Base-by-base conservation (phyloP, 2,329 filamentous ascomycete species). In the Arthrobotrys conoides region DNA sequence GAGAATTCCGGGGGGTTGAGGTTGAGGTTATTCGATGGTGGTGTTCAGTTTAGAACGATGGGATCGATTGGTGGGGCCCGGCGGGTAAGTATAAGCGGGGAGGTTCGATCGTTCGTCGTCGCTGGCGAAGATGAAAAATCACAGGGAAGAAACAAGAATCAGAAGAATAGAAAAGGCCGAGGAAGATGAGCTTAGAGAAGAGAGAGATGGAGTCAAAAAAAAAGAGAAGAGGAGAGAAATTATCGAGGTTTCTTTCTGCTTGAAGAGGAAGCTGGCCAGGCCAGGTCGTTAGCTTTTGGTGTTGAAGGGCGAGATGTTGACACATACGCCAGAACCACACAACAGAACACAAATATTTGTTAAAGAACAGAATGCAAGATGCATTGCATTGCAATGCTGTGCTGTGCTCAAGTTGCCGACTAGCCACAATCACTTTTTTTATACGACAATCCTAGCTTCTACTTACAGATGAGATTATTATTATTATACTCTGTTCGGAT, bases 281-380 rank as follows among this genome's bases (percentile, higher is more conserved):
- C 27, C 27, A 30, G 27, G 65, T 53, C 55, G 67, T 65, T 33
- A 65, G 61, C 36, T 27, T 67, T 67, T 51, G 72, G 66, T 61
- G 72, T 68, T 76, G 66, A 77, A 71, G 65, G 66, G 73, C 73
- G 73, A 77, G 73, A 77, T 77, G 73, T 77, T 77, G 73, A 77
- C 73, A 77, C 73, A 77, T 77, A 77, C 73, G 67, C 73, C 73
- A 77, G 67, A 77, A 76, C 71, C 51, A 46, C 36, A 44, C 51
- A 44, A 70, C 33, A 20, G 66, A 53, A 70, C 51, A 46, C n/a
- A 16, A 3, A n/a, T 46, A 9, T 38, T 38, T 38, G 36, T 41
- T 14, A 41, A 48, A 49, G 53, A 33, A 63, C 27, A 63, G 22
- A 51, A 27, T 59, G 41, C 22, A 51, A 51, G 12, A 51, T 24